phyloP scores from a whole-genome alignment of 306 rosid genomes.

The Dicorynia guianensis region DNA sequence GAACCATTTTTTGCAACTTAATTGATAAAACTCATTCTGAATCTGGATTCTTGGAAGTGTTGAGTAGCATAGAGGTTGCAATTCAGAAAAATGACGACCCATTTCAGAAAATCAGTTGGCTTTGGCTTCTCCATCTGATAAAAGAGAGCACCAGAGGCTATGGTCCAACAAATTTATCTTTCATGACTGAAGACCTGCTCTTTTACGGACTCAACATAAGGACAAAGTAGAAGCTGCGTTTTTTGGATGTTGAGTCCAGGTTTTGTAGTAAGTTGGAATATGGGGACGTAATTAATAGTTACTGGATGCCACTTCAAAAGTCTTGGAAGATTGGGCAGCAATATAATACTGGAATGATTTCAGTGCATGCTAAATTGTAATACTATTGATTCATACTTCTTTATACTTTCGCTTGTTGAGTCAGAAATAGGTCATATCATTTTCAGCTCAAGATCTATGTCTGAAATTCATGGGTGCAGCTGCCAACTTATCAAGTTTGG shows the following conservation, averaged over 20 bases:
- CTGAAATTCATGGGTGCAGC: slow-evolving; percentile 15
- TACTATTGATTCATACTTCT: neutral
- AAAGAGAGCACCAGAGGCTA: slow-evolving; percentile 39
- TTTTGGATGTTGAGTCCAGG: slow-evolving; percentile 63
- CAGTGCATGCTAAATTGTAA: slow-evolving; percentile 67
- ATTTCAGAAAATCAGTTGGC: slow-evolving; percentile 70
- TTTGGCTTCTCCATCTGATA: slow-evolving; percentile 50
- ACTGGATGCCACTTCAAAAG: slow-evolving; percentile 63
- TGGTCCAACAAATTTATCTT: slow-evolving; percentile 43
- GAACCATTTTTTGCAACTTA: slow-evolving; percentile 49
- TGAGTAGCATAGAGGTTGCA: slow-evolving; percentile 57
- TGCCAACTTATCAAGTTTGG: slow-evolving; percentile 25
- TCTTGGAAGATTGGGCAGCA: slow-evolving; percentile 70
- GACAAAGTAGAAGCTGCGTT: slow-evolving; percentile 59
- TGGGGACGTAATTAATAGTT: slow-evolving; percentile 62
- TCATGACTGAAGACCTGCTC: slow-evolving; percentile 46
- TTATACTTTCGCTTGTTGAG: neutral
- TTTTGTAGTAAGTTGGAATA: slow-evolving; percentile 65
- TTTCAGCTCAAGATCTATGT: slow-evolving; percentile 17
- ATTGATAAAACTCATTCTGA: slow-evolving; percentile 58
- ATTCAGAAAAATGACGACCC: slow-evolving; percentile 70
- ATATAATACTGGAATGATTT: slow-evolving; percentile 77
- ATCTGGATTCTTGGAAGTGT: slow-evolving; percentile 61
- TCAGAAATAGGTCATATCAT: slow-evolving; percentile 34
- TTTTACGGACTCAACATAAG: slow-evolving; percentile 46